phyloP scores from a whole-genome alignment of 2,329 filamentous ascomycete species.

The Thelonectria rubi region DNA sequence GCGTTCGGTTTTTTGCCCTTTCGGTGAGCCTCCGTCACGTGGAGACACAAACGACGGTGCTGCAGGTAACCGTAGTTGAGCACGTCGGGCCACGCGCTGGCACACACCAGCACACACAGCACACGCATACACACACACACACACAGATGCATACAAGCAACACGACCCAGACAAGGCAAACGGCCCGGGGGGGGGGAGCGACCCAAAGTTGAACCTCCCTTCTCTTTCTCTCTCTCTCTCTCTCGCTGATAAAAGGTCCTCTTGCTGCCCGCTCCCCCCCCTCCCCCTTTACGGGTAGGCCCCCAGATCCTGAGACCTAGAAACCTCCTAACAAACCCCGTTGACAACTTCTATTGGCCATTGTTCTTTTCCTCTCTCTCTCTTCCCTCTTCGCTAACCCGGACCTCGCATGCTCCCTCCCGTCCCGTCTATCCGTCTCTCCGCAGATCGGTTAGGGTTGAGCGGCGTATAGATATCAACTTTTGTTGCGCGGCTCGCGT shows the following conservation, averaged over 20 bases:
- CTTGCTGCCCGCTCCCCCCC: no score
- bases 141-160: background rate
- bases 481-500: slow-evolving; percentile 8
- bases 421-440: slow-evolving; percentile 14
- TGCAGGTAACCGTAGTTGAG: slow-evolving; percentile 23
- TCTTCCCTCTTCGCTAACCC: background rate
- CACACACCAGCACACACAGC: slow-evolving; percentile 10
- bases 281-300: no score
- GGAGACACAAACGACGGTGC: slow-evolving; percentile 18
- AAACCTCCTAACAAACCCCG: no score
- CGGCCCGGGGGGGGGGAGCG: background rate
- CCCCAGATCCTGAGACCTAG: no score
- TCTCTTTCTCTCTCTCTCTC: no score
- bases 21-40: slow-evolving; percentile 11
- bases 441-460: slow-evolving; percentile 8
- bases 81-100: slow-evolving; percentile 9
- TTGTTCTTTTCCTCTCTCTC: background rate
- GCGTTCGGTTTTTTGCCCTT: background rate
- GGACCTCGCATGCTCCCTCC: slow-evolving; percentile 14
- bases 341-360: no score
- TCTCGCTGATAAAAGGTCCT: slow-evolving; percentile 13
- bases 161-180: slow-evolving; percentile 19
- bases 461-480: slow-evolving; percentile 14
- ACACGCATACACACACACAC: background rate
- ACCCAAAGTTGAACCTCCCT: slow-evolving; percentile 5